Conservation (phyloP, 768 basidiomycete genomes). For the Serendipita sp. region DNA sequence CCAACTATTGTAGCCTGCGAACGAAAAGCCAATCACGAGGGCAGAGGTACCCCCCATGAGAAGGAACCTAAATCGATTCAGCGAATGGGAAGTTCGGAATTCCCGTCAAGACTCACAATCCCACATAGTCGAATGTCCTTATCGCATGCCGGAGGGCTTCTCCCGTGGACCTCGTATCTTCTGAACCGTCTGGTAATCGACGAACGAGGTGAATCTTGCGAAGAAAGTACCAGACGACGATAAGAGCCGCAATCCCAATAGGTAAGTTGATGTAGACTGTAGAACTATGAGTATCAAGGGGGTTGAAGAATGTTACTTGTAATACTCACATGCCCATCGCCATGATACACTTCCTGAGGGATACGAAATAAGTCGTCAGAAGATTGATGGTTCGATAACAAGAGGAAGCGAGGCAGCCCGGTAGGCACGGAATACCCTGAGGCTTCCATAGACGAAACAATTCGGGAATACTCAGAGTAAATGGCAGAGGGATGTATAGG, state of each 20-base stretch:
- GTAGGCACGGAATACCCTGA: no score
- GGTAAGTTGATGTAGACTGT: constrained; percentile 76
- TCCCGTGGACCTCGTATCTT: constrained; percentile 27
- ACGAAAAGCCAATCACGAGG: constrained; percentile 67
- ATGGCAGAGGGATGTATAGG: no score
- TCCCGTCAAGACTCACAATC: constrained; percentile 38
- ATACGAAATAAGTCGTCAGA: background rate
- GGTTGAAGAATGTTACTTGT: constrained; percentile 6
- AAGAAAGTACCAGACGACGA: constrained; percentile 45
- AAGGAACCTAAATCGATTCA: constrained; percentile 31
- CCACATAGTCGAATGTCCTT: constrained; percentile 56
- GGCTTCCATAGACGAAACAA: no score
- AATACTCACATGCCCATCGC: constrained; percentile 71
- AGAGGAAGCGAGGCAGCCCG: no score
- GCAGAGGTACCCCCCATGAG: constrained; percentile 63
- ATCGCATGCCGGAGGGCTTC: constrained; percentile 32
- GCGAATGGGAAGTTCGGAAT: constrained; percentile 10
- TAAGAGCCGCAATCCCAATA: constrained; percentile 42
- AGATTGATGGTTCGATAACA: no score
- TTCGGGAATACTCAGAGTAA: no score
- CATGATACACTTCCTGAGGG: constrained; percentile 33
- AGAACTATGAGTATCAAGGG: constrained; percentile 11
- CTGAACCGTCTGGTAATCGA: constrained; percentile 14
- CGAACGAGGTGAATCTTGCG: constrained; percentile 35
- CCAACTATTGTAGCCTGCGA: constrained; percentile 55